phyloP scores from a whole-genome alignment of 2,329 filamentous ascomycete species.

The Venturia pyrina region DNA sequence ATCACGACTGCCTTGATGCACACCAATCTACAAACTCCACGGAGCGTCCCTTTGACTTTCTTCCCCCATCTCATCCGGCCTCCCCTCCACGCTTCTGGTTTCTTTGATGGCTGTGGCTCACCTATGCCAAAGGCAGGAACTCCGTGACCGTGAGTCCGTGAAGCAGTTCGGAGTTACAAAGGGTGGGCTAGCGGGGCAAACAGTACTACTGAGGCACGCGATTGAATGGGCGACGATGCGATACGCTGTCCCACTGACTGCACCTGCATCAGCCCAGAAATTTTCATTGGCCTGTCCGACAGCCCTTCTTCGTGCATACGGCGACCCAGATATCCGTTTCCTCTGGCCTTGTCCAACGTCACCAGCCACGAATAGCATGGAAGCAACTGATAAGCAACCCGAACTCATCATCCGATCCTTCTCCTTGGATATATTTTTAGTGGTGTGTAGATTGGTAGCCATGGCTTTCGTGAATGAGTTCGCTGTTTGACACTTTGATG shows the following conservation, averaged over 20 bases:
- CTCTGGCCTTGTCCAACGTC: neutral
- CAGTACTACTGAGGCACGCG: neutral
- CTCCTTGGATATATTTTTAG: neutral
- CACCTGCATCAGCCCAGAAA: slow-evolving; percentile 2
- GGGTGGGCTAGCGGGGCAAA: too few species aligned
- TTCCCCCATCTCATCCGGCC: neutral
- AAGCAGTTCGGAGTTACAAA: too few species aligned
- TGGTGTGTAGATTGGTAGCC: neutral
- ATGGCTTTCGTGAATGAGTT: too few species aligned
- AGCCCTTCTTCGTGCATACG: neutral
- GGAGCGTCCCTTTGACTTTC: neutral
- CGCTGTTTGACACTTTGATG: too few species aligned
- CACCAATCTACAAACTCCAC: neutral
- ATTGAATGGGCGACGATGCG: neutral
- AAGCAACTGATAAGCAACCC: neutral
- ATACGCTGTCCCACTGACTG: neutral
- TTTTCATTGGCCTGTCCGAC: neutral
- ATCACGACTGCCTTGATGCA: neutral
- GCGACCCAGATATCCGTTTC: neutral
- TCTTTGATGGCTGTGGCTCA: too few species aligned
- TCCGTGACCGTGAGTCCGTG: neutral
- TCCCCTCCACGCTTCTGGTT: neutral
- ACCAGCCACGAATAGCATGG: neutral
- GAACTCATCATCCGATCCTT: neutral
- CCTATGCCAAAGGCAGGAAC: neutral